These are phyloP conservation scores for Lichenothelia convexa DNA, from an alignment of 495 filamentous ascomycete genomes.

Conservation along the genomic window DNA sequence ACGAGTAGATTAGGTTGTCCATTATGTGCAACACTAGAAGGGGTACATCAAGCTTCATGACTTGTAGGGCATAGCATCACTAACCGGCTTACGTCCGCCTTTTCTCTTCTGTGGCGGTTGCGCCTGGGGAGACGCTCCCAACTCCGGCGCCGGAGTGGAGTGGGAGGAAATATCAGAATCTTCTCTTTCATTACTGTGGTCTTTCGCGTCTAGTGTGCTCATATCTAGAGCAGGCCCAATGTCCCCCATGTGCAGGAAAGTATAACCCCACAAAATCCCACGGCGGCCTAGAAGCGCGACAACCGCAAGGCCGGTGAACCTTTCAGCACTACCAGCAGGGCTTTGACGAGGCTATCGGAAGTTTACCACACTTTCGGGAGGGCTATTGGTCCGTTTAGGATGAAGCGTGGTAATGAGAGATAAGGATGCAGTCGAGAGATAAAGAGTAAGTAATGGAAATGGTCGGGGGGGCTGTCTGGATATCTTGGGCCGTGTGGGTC, in stretches of 20 bases:
- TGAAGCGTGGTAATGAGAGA: conserved; percentile 10
- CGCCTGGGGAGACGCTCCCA: conserved; percentile 37
- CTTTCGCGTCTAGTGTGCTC: conserved; percentile 17
- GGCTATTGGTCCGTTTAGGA: conserved; percentile 12
- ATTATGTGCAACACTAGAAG: conserved; percentile 4
- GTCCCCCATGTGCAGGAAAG: conserved; percentile 20
- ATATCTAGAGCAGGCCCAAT: conserved; percentile 16
- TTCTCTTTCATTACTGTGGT: conserved; percentile 6
- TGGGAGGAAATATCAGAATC: conserved; percentile 21
- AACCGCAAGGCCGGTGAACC: conserved; percentile 11
- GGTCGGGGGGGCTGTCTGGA: too few relatives aligned
- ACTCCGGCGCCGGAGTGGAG: conserved; percentile 36
- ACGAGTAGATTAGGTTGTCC: neutral
- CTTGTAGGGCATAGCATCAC: too few relatives aligned
- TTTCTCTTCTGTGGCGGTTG: conserved; percentile 70
- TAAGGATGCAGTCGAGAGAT: conserved; percentile 6
- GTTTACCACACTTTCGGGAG: conserved; percentile 1
- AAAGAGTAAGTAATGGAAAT: too few relatives aligned
- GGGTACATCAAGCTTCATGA: conserved; percentile 13
- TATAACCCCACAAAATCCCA: too few relatives aligned
- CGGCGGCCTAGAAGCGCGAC: conserved; percentile 8
- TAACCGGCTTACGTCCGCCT: conserved; percentile 89
- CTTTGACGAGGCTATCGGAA: neutral
- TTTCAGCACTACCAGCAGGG: too few relatives aligned
- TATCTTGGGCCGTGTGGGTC: too few relatives aligned